Evolutionary conservation across 495 filamentous ascomycete species (phyloP).

Genomic region (Podospora tetraspora): DNA sequence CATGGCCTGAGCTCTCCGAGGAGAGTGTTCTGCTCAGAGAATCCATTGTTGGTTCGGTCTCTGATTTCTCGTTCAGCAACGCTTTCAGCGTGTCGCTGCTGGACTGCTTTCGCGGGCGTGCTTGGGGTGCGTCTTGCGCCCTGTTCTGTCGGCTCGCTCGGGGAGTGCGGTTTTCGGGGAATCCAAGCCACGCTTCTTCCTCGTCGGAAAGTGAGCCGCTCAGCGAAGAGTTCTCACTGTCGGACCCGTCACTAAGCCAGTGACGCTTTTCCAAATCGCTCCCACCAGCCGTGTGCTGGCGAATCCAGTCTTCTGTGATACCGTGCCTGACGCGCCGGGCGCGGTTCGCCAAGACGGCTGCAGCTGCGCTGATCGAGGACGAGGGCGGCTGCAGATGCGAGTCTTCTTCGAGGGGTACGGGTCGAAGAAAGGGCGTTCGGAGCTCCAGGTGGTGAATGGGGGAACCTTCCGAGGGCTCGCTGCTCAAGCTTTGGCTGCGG

Average conservation of each 20-base stretch:
- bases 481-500: conserved; percentile 47
- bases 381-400: conserved; percentile 33
- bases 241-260: conserved; percentile 72
- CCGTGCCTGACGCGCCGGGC: conserved; percentile 52
- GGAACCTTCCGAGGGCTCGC: conserved; percentile 48
- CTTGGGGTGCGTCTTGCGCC: conserved; percentile 35
- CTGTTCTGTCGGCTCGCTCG: conserved; percentile 34
- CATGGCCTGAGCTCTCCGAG: conserved; percentile 29
- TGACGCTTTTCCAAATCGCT: conserved; percentile 57
- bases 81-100: conserved; percentile 62
- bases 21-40: conserved; percentile 29
- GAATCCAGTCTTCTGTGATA: conserved; percentile 74
- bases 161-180: conserved; percentile 35
- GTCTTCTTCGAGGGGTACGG: conserved; percentile 36
- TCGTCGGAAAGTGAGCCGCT: conserved; percentile 49
- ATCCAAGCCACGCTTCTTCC: conserved; percentile 41
- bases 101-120: conserved; percentile 43
- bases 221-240: conserved; percentile 58
- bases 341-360: conserved; percentile 51
- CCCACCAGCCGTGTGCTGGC: conserved; percentile 62
- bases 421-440: conserved; percentile 49
- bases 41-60: conserved; percentile 33
- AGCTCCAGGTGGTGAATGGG: conserved; percentile 48
- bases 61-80: conserved; percentile 42
- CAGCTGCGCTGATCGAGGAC: conserved; percentile 44